Evolutionary conservation across 129 eudicot species (phyloP).

Genomic region (Flaveria ramosissima): DNA sequence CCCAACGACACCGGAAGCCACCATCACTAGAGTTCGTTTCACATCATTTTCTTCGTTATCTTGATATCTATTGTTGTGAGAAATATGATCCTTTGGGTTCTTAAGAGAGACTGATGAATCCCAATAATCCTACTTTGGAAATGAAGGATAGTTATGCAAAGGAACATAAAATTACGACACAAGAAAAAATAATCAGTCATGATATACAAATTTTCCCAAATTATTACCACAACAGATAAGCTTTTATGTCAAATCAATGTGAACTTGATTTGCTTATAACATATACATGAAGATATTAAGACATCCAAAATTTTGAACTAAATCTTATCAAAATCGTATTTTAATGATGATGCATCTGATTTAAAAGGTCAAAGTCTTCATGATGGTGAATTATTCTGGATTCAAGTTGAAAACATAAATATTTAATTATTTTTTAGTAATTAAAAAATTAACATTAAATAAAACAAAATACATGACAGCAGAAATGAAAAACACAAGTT

Average conservation of each 20-base stretch:
- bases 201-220: constrained; percentile 9
- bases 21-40: constrained; percentile 64
- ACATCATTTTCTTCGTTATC: constrained; percentile 46
- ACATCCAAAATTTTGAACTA: too few species aligned
- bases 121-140: constrained; percentile 55
- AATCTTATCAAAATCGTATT: too few species aligned
- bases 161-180: neutral
- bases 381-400: too few species aligned
- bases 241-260: neutral
- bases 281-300: constrained; percentile 1
- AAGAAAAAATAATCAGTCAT: neutral
- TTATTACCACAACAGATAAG: neutral
- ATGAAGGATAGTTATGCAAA: constrained; percentile 20
- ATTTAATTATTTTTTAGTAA: too few species aligned
- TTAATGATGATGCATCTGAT: too few species aligned
- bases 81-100: constrained; percentile 42
- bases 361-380: too few species aligned
- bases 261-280: neutral
- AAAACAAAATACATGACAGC: constrained; percentile 14
- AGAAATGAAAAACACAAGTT: constrained; percentile 1
- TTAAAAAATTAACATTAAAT: neutral
- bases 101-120: constrained; percentile 48
- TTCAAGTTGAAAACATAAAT: too few species aligned
- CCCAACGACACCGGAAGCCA: constrained; percentile 55
- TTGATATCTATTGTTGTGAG: constrained; percentile 47